phyloP scores from a whole-genome alignment of 169 alveolate species.

The Plasmodium cynomolgi region DNA sequence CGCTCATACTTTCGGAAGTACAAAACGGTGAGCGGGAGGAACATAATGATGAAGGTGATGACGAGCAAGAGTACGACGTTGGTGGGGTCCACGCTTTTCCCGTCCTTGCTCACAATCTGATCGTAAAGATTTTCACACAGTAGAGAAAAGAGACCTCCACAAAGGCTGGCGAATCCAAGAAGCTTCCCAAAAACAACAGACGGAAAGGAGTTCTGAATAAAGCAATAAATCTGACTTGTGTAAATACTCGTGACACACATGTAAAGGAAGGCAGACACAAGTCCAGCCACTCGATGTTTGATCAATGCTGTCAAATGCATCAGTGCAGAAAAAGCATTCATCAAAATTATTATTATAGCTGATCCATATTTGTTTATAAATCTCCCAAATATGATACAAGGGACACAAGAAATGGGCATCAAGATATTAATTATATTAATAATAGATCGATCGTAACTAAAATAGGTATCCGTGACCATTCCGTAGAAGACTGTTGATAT shows the following conservation, averaged over 20 bases:
- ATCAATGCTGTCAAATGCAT: constrained; percentile 75
- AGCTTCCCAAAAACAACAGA: constrained; percentile 80
- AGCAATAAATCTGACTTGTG: constrained; percentile 80
- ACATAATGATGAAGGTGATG: constrained; percentile 26
- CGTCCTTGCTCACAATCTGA: neutral
- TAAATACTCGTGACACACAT: constrained; percentile 78
- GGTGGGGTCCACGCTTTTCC: constrained; percentile 24
- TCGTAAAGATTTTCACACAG: constrained; percentile 75
- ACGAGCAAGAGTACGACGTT: constrained; percentile 5
- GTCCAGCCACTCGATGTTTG: constrained; percentile 51
- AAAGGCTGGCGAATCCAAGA: constrained; percentile 76
- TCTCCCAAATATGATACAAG: constrained; percentile 69
- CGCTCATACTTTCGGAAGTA: constrained; percentile 57
- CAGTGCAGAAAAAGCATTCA: constrained; percentile 75
- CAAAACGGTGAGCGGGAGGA: constrained; percentile 46
- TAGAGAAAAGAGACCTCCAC: constrained; percentile 81
- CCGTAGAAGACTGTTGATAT: constrained; percentile 58
- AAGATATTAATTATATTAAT: constrained; percentile 30
- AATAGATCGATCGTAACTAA: constrained; percentile 46
- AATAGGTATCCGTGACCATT: constrained; percentile 70
- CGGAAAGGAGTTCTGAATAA: constrained; percentile 76
- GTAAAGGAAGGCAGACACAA: constrained; percentile 73
- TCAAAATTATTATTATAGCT: constrained; percentile 60
- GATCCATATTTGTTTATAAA: constrained; percentile 69
- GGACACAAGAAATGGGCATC: constrained; percentile 45